phyloP scores from a whole-genome alignment of 805 yeast genomes.

The Schwanniomyces sp. region DNA sequence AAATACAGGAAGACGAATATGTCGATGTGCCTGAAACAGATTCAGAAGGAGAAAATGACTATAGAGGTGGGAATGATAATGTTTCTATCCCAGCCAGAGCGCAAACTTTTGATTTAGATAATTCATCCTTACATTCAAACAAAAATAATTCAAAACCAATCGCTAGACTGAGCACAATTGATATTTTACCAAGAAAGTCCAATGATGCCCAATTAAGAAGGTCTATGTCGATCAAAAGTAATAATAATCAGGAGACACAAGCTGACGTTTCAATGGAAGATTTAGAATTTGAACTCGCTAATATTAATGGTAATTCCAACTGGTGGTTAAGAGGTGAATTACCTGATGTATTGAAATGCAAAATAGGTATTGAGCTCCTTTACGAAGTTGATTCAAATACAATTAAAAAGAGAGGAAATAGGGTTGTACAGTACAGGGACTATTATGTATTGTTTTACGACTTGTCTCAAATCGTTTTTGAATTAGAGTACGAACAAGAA shows the following conservation, averaged over 20 bases:
- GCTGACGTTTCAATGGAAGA: conserved; percentile 25
- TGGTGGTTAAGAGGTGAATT: conserved; percentile 72
- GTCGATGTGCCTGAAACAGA: not conserved
- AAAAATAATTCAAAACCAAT: not conserved
- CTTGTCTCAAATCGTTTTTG: conserved; percentile 63
- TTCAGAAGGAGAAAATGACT: not conserved
- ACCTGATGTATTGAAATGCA: conserved; percentile 51
- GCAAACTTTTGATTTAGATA: not conserved
- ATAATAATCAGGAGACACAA: conserved; percentile 19
- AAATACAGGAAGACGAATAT: not conserved
- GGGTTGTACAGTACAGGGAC: conserved; percentile 51
- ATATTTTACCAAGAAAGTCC: conserved; percentile 5
- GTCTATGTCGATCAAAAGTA: conserved; percentile 12
- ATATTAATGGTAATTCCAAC: conserved; percentile 24
- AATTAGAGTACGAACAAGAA: conserved; percentile 52
- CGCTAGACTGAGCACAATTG: not conserved
- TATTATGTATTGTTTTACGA: conserved; percentile 74
- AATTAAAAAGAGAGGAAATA: conserved; percentile 57
- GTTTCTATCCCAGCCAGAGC: not conserved
- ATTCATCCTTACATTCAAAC: not conserved
- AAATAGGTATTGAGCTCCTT: conserved; percentile 48
- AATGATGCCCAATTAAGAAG: conserved; percentile 13
- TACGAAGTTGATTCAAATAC: conserved; percentile 65
- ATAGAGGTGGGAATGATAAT: not conserved
- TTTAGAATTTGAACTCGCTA: conserved; percentile 29